Percentiles rank a stretch among this genome's conserved stretches.
These are phyloP conservation scores for Teratosphaeria viscida DNA, from an alignment of 2,329 filamentous ascomycete genomes.

Conservation along the genomic window DNA sequence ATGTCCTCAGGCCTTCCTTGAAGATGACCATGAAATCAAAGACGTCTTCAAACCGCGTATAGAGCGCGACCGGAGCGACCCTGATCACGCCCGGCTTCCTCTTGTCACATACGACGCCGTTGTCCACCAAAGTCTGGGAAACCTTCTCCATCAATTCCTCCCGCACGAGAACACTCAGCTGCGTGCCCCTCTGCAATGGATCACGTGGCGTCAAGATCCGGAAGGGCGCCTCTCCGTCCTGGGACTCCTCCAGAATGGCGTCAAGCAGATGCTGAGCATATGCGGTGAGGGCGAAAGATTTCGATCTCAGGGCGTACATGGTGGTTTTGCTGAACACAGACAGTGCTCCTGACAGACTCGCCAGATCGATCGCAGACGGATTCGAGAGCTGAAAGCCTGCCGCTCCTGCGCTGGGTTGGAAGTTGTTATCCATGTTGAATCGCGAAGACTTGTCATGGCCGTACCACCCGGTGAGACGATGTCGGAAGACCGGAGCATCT, in stretches of 20 bases:
- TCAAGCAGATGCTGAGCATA: constrained; percentile 62
- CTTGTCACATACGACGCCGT: constrained; percentile 70
- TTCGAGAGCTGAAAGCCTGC: constrained; percentile 79
- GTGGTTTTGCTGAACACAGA: constrained; percentile 61
- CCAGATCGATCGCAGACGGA: constrained; percentile 66
- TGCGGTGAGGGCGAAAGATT: constrained; percentile 61
- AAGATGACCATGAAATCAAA: constrained; percentile 50
- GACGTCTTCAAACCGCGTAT: constrained; percentile 70
- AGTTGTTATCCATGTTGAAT: constrained; percentile 74
- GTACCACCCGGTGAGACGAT: constrained; percentile 74
- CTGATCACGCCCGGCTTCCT: constrained; percentile 76
- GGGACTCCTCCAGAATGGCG: constrained; percentile 7
- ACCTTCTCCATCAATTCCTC: constrained; percentile 62
- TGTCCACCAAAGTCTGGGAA: constrained; percentile 50
- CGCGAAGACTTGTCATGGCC: constrained; percentile 65
- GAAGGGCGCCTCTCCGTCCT: constrained; percentile 23
- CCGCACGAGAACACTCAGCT: constrained; percentile 62
- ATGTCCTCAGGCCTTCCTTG: constrained; percentile 28
- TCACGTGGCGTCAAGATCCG: constrained; percentile 57
- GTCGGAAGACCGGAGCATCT: constrained; percentile 41
- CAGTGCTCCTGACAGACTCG: constrained; percentile 49
- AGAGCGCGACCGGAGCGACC: constrained; percentile 72
- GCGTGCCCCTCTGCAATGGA: constrained; percentile 43
- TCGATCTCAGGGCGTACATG: constrained; percentile 58
- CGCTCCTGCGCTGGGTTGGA: constrained; percentile 66